Conservation (phyloP, 2,329 filamentous ascomycete genomes). For the Aspergillus sp. region DNA sequence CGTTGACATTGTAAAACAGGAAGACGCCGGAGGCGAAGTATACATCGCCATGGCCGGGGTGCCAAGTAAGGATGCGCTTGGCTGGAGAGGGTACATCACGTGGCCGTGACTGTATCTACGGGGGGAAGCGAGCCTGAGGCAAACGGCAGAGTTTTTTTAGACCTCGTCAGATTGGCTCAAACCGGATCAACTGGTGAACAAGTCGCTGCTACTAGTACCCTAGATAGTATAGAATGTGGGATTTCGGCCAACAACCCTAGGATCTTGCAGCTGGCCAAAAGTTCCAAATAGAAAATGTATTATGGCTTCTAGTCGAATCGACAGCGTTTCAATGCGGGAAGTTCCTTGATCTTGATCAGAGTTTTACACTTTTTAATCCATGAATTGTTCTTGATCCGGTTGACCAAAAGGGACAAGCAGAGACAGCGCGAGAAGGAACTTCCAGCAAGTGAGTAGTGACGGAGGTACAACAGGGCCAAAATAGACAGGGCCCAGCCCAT, state of each 20-base stretch:
- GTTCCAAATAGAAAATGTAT: not conserved
- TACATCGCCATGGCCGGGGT: too few species aligned
- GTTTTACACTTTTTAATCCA: too few species aligned
- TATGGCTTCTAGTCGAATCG: not conserved
- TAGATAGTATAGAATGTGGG: not conserved
- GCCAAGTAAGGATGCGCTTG: not conserved
- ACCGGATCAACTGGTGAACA: not conserved
- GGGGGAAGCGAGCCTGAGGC: conserved; percentile 1
- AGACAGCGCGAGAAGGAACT: not conserved
- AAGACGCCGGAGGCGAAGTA: not conserved
- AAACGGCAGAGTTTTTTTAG: conserved; percentile 12
- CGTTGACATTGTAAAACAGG: not conserved
- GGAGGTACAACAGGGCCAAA: not conserved
- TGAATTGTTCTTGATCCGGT: too few species aligned
- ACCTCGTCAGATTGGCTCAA: conserved; percentile 14
- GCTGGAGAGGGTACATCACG: not conserved
- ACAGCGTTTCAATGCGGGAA: not conserved
- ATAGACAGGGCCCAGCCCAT: conserved; percentile 3
- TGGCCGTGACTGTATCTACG: not conserved
- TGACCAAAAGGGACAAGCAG: not conserved
- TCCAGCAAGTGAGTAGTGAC: not conserved
- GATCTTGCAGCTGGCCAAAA: not conserved
- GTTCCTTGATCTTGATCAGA: too few species aligned
- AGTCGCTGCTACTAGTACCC: not conserved
- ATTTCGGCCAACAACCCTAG: not conserved